phyloP scores from a whole-genome alignment of 2,329 filamentous ascomycete species.

The Talaromyces sp. region DNA sequence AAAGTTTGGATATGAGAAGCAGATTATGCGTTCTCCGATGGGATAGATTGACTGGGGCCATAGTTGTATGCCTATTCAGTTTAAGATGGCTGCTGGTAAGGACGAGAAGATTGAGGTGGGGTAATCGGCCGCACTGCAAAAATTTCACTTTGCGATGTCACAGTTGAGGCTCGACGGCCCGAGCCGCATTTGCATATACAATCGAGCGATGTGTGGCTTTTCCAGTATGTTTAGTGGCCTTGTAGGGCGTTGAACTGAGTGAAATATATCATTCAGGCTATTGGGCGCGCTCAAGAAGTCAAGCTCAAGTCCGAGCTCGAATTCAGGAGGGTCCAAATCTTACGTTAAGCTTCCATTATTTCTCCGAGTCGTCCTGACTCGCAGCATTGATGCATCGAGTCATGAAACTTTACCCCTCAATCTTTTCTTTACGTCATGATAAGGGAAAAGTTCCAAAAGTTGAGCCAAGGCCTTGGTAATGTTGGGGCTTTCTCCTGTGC shows the following conservation, averaged over 20 bases:
- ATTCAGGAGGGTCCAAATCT: no score
- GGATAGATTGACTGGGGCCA: conserved; percentile 43
- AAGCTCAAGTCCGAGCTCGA: no score
- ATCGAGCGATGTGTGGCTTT: not conserved
- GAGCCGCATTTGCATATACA: conserved; percentile 22
- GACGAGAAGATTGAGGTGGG: conserved; percentile 23
- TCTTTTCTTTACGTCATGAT: no score
- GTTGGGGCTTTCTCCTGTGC: not conserved
- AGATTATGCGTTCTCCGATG: conserved; percentile 83
- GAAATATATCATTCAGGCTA: no score
- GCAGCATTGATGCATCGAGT: no score
- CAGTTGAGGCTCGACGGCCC: conserved; percentile 38
- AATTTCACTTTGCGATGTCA: conserved; percentile 31
- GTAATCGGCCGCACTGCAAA: conserved; percentile 22
- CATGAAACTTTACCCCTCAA: no score
- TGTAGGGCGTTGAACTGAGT: no score
- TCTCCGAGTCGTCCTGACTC: no score
- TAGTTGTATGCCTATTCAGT: conserved; percentile 15
- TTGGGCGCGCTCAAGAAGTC: no score
- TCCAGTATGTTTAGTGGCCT: not conserved
- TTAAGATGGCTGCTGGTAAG: conserved; percentile 1
- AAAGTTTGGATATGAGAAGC: conserved; percentile 77
- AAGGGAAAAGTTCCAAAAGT: no score
- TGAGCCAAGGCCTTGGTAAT: no score
- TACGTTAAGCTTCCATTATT: no score